Evolutionary conservation across 805 yeast species (phyloP), one percentile per base, ranked within the genome.

Genomic region (Debaryomyces maramus): DNA sequence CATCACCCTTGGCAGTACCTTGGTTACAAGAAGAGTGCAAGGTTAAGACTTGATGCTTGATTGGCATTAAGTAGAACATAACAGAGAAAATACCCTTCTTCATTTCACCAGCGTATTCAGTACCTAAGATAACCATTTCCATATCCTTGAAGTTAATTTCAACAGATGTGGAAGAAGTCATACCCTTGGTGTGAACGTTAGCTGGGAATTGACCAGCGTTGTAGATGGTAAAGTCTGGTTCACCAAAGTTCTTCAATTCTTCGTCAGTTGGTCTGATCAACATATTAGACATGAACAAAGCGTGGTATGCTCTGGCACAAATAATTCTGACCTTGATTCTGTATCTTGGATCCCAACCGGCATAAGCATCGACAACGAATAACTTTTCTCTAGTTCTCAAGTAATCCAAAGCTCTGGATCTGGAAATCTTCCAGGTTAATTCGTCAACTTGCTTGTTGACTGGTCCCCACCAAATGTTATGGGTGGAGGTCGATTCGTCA

Each of bases 81-180:
- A 91, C 98, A 16, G 98, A 89, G 80, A 91, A 89, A 59, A 91
- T 89, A 74, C 99, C 99, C 77, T 91, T 91, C 78, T 91, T 91
- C 99, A 91, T 91, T 77, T 91, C 99, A 60, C 99, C 99, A 40
- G 99, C 99, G 62, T 91, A 91, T 75, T 91, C 99, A 32, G 98
- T 91, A 70, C 99, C 99, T 56, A 93, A 77, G 60, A 91, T 93
- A 49, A 91, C 89, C 99, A 93, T 91, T 75, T 93, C 99, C 97
- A 90, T 90, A 53, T 80, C 88, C 73, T 89, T 86, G 78, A 91
- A 91, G 73, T 91, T 91, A 62, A 91, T 89, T 71, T 89, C 97
- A 50, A 91, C 95, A 36, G 97, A 86, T 34, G 98, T 89, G 48
- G 90, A 72, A 24, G 97, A 90, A 43, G 97, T 87, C 99, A 91